These are phyloP conservation scores for Talaromyces ruber DNA, from an alignment of 495 filamentous ascomycete species.

Conservation along the genomic window DNA sequence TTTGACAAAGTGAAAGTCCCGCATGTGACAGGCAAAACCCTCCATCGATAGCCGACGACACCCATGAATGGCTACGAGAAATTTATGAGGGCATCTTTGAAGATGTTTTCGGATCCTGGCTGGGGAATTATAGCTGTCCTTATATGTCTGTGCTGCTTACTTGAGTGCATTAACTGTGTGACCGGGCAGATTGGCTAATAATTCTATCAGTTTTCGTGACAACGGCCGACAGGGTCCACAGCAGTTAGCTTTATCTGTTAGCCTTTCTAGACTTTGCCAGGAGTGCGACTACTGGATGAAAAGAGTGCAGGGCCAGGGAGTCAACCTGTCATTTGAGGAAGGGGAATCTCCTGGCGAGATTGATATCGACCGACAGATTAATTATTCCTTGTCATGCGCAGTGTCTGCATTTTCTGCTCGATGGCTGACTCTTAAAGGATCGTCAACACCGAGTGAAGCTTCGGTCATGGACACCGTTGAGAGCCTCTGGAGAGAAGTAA, in stretches of 20 bases:
- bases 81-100: slow-evolving; percentile 14
- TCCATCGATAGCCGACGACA: background rate
- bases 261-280: slow-evolving; percentile 11
- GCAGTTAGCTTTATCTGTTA: slow-evolving; percentile 9
- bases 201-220: slow-evolving; percentile 9
- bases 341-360: slow-evolving; percentile 4
- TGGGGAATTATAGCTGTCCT: slow-evolving; percentile 14
- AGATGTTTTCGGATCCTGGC: slow-evolving; percentile 13
- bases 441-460: background rate
- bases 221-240: slow-evolving; percentile 5
- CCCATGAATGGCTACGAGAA: slow-evolving; percentile 9
- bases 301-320: slow-evolving; percentile 7
- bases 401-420: slow-evolving; percentile 13
- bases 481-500: slow-evolving; percentile 10
- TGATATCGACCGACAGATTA: slow-evolving; percentile 10
- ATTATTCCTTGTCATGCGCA: slow-evolving; percentile 9
- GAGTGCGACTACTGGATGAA: slow-evolving; percentile 16
- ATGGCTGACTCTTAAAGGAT: slow-evolving; percentile 9
- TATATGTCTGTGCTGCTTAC: slow-evolving; percentile 8
- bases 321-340: background rate
- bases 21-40: background rate
- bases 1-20: slow-evolving; percentile 7
- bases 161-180: background rate
- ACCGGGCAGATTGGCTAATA: background rate
- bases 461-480: slow-evolving; percentile 8